These are phyloP conservation scores for Backusella luteola DNA, from an alignment of 192 early-diverging fungal species.

Conservation along the genomic window DNA sequence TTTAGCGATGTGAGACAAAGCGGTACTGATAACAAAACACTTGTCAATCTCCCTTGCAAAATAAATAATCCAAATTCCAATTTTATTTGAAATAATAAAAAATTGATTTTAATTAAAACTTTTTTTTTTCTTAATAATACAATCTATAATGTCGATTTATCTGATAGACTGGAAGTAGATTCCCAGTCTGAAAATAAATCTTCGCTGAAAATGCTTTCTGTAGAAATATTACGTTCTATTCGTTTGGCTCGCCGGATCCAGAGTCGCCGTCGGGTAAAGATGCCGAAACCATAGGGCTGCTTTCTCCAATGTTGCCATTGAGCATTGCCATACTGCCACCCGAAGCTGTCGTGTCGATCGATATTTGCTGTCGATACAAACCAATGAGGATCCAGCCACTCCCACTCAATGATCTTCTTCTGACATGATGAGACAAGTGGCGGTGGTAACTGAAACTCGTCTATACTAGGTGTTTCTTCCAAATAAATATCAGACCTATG, in stretches of 20 bases:
- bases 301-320: neutral
- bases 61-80: neutral
- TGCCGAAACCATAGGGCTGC: neutral
- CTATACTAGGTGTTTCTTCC: neutral
- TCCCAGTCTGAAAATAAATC: constrained; percentile 8
- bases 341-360: neutral
- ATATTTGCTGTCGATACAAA: neutral
- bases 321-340: neutral
- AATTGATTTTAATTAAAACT: neutral
- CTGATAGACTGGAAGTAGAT: neutral
- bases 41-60: neutral
- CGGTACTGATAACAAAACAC: neutral
- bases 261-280: neutral
- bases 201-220: neutral
- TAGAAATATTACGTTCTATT: neutral
- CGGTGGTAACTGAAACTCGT: neutral
- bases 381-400: neutral
- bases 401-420: neutral
- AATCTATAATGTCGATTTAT: neutral
- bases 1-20: neutral
- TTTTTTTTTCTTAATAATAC: neutral
- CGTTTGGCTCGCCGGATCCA: neutral
- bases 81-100: constrained; percentile 6
- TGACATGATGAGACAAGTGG: neutral
- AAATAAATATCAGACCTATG: neutral